Base-by-base conservation (phyloP, 192 early-diverging fungal genomes). In the Lobosporangium transversale region DNA sequence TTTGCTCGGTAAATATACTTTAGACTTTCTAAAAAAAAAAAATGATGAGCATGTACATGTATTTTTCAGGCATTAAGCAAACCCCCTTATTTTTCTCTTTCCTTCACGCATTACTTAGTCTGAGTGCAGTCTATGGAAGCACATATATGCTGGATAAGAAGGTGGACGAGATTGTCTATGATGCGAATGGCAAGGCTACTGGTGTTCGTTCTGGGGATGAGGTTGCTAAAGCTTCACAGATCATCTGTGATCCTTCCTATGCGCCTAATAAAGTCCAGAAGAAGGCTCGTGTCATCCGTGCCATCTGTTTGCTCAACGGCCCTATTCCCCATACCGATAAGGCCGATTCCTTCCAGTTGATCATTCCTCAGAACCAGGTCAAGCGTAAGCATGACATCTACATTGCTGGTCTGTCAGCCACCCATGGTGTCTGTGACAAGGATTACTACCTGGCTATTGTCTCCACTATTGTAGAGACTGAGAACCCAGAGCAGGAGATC, bases 181-280 rank as follows among this genome's bases (percentile, higher is more conserved):
- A 90, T n/a, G n/a, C n/a, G 47, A 70, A 90, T 57, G 97, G 97
- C 60, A 88, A 88, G 66, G 91, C 95, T 71, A 83, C 86, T 29
- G 98, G 98, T 62, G 94, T 99, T 18, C 91, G 90, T 69, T 93
- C 92, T 9, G 98, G 92, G 58, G 90, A 86, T 18, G 92, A 98
- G 88, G 69, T 82, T 24, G 97, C 92, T 26, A 89, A 89, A 42
- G 89, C 91, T 44, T 91, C 92, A 78, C 83, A 88, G 58, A 94
- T 99, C 47, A 97, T 99, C 63, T 92, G 95, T 55, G 98, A 99
- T 80, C 98, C 98, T 54, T 94, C 94, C 15, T 99, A 99, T 80
- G 93, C 96, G 59, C 62, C 80, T 3, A 81, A 84, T 45, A 90
- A 92, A 73, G 94, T 94, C 70, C 91, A 92, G 68, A 92, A 90